These are phyloP conservation scores for Phytophthora europaea DNA, from an alignment of 352 stramenopile species.

Conservation along the genomic window DNA sequence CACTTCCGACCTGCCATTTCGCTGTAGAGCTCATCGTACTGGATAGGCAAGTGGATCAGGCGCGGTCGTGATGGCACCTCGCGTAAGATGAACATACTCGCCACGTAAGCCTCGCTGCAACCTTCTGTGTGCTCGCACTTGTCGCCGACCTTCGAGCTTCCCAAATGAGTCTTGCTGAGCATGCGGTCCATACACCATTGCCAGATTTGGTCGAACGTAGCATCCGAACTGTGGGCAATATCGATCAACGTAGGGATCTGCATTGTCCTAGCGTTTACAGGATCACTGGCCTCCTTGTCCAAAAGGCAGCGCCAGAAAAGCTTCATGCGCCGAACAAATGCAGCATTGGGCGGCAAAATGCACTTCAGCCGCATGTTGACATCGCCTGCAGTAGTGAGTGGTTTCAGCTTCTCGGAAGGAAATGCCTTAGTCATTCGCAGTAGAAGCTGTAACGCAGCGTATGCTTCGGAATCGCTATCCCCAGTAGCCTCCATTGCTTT, in stretches of 20 bases:
- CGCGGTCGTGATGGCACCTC: constrained; percentile 65
- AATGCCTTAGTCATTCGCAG: constrained; percentile 66
- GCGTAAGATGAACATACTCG: constrained; percentile 91
- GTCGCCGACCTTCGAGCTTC: constrained; percentile 73
- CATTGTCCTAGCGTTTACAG: constrained; percentile 25
- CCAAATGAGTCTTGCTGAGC: constrained; percentile 80
- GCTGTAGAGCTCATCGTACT: constrained; percentile 91
- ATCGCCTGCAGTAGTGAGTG: constrained; percentile 45
- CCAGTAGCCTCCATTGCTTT: constrained; percentile 38
- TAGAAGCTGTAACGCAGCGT: constrained; percentile 62
- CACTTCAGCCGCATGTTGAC: constrained; percentile 50
- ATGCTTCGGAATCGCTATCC: constrained; percentile 53
- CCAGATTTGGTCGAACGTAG: constrained; percentile 83
- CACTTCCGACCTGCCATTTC: constrained; percentile 76
- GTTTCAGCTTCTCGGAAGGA: constrained; percentile 70
- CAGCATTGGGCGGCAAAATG: constrained; percentile 60
- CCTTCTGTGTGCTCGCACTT: constrained; percentile 90
- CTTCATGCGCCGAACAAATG: constrained; percentile 88
- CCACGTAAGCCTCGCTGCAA: constrained; percentile 86
- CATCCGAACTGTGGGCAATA: constrained; percentile 60
- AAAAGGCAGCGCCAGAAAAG: constrained; percentile 83
- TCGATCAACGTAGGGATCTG: constrained; percentile 63
- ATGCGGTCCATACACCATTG: constrained; percentile 89
- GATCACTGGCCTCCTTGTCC: constrained; percentile 37
- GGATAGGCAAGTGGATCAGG: constrained; percentile 82